Evolutionary conservation across 352 stramenopile genomes (phyloP).

Genomic region (Phytophthora parvispora): DNA sequence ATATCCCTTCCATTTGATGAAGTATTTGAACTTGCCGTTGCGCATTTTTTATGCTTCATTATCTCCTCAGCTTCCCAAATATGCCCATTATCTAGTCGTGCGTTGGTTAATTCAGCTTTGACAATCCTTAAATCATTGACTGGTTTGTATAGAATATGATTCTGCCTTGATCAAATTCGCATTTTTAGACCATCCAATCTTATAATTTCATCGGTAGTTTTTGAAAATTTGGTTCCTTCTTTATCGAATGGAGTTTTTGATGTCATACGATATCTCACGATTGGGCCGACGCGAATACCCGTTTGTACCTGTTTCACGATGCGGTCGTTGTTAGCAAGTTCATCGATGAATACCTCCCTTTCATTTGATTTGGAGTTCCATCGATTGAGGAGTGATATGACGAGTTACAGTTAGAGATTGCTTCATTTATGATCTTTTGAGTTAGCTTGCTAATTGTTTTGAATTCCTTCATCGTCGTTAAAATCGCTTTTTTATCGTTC

Average conservation of each 20-base stretch:
- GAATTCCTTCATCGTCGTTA: conserved; percentile 28
- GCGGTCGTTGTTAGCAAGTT: too few species aligned
- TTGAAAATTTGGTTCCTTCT: background rate
- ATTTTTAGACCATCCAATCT: background rate
- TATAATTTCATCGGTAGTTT: background rate
- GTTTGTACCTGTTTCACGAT: too few species aligned
- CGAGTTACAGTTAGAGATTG: too few species aligned
- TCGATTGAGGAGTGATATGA: too few species aligned
- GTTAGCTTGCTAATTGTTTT: conserved; percentile 15
- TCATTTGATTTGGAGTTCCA: too few species aligned
- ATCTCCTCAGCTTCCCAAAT: conserved; percentile 28
- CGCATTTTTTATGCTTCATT: conserved; percentile 12
- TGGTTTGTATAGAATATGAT: conserved; percentile 17
- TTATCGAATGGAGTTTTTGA: background rate
- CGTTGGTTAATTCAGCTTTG: conserved; percentile 5
- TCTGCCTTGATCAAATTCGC: background rate
- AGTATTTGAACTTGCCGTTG: background rate
- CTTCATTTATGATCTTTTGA: conserved; percentile 9
- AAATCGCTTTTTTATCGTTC: conserved; percentile 21
- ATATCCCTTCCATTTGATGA: background rate
- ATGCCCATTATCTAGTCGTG: conserved; percentile 2
- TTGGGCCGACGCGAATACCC: too few species aligned
- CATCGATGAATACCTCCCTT: too few species aligned
- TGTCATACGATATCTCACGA: conserved; percentile 3
- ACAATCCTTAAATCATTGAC: conserved; percentile 25